Evolutionary conservation across 331 rosid species (phyloP), one percentile per base, ranked within the genome.

Genomic region (Dryas integrifolia): DNA sequence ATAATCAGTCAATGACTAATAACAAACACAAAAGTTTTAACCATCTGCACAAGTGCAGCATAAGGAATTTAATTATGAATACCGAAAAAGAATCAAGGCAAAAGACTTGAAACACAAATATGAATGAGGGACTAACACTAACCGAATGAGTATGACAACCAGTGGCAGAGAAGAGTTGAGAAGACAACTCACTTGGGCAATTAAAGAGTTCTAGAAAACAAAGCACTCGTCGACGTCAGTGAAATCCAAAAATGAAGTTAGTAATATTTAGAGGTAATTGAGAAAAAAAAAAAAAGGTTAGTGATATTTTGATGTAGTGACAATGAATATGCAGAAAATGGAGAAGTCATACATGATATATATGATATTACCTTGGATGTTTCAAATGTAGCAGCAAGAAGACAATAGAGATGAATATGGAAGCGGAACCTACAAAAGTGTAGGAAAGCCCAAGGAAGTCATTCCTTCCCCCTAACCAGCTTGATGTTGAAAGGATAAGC

Each of bases 391-490:
- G 91, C 82, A 94, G 72, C 76, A 87, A 69, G 90, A 94, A 94
- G 89, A 86, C 62, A 59, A 89, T 50, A 70, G 92, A 83, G 67
- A 85, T 78, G 61, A 94, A 46, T 79, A 94, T 71, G 72, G 88
- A 88, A 51, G 81, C 82, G 41, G 83, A 74, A 40, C 98, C 98
- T 66, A 91, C 88, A 81, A 86, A 79, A 60, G 90, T 75, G 83
- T 79, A 91, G 79, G 97, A 87, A 30, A 86, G 63, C 72, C 98
- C 98, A 45, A 88, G 92, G 84, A 94, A 94, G 87, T 94, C 88
- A 35, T 91, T 94, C 83, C 86, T 94, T 76, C 98, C 98, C 70
- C 98, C 98, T 65, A 94, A 67, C 96, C 92, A 91, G 83, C 85
- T 83, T 77, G 97, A 80, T 73, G 98, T 91, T 74, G 98, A 86